phyloP scores from a whole-genome alignment of 179 eudicot species.

The Spinacia oleracea region DNA sequence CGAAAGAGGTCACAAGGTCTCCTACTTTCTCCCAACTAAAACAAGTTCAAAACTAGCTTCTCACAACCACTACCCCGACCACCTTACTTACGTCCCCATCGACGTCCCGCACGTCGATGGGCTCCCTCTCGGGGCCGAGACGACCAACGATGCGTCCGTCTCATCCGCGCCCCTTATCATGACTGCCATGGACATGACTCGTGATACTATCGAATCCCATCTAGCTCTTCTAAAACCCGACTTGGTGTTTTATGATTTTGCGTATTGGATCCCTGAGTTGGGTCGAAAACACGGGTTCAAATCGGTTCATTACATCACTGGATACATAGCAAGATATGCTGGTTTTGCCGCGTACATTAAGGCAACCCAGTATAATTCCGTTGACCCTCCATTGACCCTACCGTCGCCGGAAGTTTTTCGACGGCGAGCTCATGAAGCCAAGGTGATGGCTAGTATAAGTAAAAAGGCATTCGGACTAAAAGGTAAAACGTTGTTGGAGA shows the following conservation, averaged over 20 bases:
- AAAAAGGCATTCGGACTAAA: neutral
- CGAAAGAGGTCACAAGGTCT: constrained; percentile 40
- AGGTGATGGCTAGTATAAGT: neutral
- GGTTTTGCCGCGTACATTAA: neutral
- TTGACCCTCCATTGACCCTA: neutral
- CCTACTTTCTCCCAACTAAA: constrained; percentile 37
- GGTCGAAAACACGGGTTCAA: neutral
- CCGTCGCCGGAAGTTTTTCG: neutral
- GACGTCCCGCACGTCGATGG: too few relatives aligned
- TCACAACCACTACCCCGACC: constrained; percentile 42
- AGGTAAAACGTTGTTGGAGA: neutral
- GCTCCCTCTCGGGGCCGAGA: too few relatives aligned
- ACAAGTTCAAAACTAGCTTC: constrained; percentile 30
- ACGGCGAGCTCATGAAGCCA: neutral
- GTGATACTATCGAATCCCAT: too few relatives aligned
- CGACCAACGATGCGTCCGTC: too few relatives aligned
- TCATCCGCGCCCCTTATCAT: too few relatives aligned
- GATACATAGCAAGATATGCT: neutral
- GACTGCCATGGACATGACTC: too few relatives aligned
- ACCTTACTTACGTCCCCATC: too few relatives aligned
- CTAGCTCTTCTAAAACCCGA: neutral
- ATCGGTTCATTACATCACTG: neutral
- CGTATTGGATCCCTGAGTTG: constrained; percentile 1
- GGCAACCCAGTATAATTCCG: too few relatives aligned
- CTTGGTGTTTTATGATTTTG: neutral